Base-by-base conservation (phyloP, 225 moss, liverwort and hornwort genomes). In the Physcomitrium patens region DNA sequence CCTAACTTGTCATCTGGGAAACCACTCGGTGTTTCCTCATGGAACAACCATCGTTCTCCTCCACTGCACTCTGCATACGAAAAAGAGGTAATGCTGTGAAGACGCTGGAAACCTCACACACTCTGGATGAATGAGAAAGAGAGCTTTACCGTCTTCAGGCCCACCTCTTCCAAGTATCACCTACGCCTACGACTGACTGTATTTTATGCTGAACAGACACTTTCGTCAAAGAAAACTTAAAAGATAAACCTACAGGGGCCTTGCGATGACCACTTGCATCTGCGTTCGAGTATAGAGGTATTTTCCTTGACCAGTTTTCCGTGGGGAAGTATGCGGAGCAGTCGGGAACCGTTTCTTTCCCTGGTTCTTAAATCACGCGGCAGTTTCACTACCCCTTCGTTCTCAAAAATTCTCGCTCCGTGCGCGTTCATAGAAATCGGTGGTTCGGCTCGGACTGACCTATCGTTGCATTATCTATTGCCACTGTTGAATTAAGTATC, bases 101-200 rank as follows among this genome's bases (percentile, higher is more conserved):
- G 50, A 69, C 51, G 69, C 53, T 80, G 84, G 80, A 70, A 42
- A 54, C 70, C 41, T 64, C 50, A 55, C 56, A 44, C 52, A 70
- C 77, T 60, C 80, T 80, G 77, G 84, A 80, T 84, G 84, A 76
- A 80, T 66, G 66, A 1, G 7, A 24, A 1, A 17, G 58, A 24
- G 24, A 17, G 58, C 76, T 62, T 83, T 67, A 20, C 18, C 57
- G 45, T 6, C 23, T 22, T 51, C 31, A 47, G 63, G 62, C 61
- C 46, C 63, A 31, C 72, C 67, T 52, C 37, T 31, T 31, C 7
- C 52, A 46, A 24, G 20, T 15, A 9, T 37, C 26, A 19, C 62
- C 50, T 51, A 5, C 51, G 17, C 63, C 51, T 51, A n/a, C 7
- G 31, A 7, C 31, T 37, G 2, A 3, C 31, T 37, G 31, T 37